These are phyloP conservation scores for Scleromitrula shiraiana DNA, from an alignment of 2,329 filamentous ascomycete species.

Conservation along the genomic window DNA sequence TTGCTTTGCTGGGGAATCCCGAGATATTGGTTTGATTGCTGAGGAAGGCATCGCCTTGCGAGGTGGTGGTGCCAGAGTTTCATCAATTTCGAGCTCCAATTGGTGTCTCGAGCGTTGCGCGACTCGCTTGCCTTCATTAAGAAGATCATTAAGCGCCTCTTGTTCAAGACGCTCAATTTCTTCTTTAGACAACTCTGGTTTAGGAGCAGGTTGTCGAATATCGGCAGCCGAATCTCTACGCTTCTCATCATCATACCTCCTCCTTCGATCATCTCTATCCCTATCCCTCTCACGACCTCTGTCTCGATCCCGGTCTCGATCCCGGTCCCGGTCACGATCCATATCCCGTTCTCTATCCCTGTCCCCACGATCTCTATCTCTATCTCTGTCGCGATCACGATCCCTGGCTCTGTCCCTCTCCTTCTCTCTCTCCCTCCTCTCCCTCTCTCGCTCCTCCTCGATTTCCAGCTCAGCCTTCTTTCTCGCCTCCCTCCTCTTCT, in stretches of 20 bases:
- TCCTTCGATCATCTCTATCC: conserved; percentile 22
- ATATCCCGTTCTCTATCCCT: conserved; percentile 16
- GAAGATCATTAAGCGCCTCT: conserved; percentile 29
- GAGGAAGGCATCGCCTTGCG: conserved; percentile 28
- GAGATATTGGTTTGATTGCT: conserved; percentile 28
- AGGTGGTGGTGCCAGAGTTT: conserved; percentile 28
- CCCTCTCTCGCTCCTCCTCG: conserved; percentile 18
- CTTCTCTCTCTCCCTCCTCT: conserved; percentile 31
- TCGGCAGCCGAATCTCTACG: conserved; percentile 15
- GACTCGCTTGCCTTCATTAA: conserved; percentile 28
- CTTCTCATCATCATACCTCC: conserved; percentile 20
- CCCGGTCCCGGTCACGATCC: conserved; percentile 16
- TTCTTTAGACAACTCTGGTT: conserved; percentile 27
- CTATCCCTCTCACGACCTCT: conserved; percentile 18
- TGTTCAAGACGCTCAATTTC: conserved; percentile 29
- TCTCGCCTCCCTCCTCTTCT: conserved; percentile 32
- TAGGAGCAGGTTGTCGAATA: conserved; percentile 11
- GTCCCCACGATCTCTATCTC: conserved; percentile 26
- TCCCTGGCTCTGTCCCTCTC: conserved; percentile 18
- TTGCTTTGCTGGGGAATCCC: conserved; percentile 22
- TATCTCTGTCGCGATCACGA: conserved; percentile 24
- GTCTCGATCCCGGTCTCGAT: conserved; percentile 25
- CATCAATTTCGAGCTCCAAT: conserved; percentile 29
- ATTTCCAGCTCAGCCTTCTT: conserved; percentile 23
- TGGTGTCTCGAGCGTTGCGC: conserved; percentile 27